Percentiles rank a stretch among this genome's conserved stretches.
These are phyloP conservation scores for Candida cerambycidarum DNA, from an alignment of 805 yeast species.

Conservation along the genomic window DNA sequence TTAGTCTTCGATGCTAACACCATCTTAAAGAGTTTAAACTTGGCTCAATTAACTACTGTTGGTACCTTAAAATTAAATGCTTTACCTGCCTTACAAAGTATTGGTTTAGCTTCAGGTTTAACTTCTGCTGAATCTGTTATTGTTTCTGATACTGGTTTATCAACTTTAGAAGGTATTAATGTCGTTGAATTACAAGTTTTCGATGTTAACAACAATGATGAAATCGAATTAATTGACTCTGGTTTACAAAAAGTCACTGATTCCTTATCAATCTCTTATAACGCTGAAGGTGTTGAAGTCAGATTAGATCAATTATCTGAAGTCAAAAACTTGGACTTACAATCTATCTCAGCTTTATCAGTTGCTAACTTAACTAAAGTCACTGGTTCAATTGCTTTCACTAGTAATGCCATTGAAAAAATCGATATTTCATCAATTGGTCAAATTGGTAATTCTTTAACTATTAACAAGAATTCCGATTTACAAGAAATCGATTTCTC, in stretches of 20 bases:
- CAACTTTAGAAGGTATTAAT: constrained; percentile 64
- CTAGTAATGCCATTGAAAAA: constrained; percentile 63
- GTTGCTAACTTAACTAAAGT: constrained; percentile 66
- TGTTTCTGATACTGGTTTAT: constrained; percentile 73
- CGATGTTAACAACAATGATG: constrained; percentile 88
- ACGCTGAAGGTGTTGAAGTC: constrained; percentile 75
- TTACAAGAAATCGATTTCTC: constrained; percentile 70
- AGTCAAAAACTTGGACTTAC: constrained; percentile 88
- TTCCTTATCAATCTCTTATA: constrained; percentile 76
- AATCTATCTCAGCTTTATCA: constrained; percentile 72
- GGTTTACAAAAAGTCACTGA: constrained; percentile 72
- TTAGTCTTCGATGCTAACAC: constrained; percentile 65
- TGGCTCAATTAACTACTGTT: constrained; percentile 78
- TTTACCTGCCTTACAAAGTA: constrained; percentile 74
- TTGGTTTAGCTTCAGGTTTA: constrained; percentile 69
- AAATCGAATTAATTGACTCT: constrained; percentile 70
- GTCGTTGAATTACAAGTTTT: constrained; percentile 49
- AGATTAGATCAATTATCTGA: constrained; percentile 66
- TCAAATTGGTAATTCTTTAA: constrained; percentile 76
- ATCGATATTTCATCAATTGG: constrained; percentile 56
- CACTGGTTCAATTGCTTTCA: constrained; percentile 80
- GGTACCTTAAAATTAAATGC: constrained; percentile 80
- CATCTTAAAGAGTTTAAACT: constrained; percentile 61
- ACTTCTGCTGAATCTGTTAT: constrained; percentile 68
- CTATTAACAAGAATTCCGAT: constrained; percentile 71